Base-by-base conservation (phyloP, 768 basidiomycete species). In the Obba rivulosa region DNA sequence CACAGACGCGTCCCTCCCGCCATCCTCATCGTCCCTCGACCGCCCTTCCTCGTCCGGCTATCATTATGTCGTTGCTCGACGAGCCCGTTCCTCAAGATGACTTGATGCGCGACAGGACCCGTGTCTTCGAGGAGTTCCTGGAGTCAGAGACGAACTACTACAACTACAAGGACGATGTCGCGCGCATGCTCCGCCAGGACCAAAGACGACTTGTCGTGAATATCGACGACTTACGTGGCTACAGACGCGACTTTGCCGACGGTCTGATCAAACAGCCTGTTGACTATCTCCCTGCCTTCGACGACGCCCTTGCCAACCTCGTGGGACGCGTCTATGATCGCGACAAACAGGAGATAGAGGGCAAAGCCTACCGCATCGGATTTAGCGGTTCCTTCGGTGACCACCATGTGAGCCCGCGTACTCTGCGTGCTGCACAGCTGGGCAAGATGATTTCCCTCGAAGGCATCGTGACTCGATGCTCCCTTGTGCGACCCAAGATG, bases 401-500 rank as follows among this genome's bases (percentile, higher is more conserved):
- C 68, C 91, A 98, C 67, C 94, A 97, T 66, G 88, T 94, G 66
- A 97, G 87, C 67, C 96, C 96, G 41, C 78, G 96, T 8, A 92
- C 92, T 16, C 78, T 99, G 43, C 80, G 83, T 49, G 87, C 92
- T 24, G 77, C 80, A 52, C 87, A 98, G 65, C 80, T 99, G 17
- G 90, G 92, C 42, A 92, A 87, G 68, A 92, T 98, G 92, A 90
- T 98, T 62, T 93, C 89, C 28, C 66, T 99, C 28, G 96, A 99
- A 71, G 96, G 95, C 34, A 99, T 99, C 63, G 92, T 99, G 53
- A 98, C 95, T 3, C 81, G 96, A 49, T 99, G 96, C 66, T 97
- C 94, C 7, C 83, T 99, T 49, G 95, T 98, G 46, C 86, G 96
- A 25, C 96, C 96, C 14, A 99, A 99, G 72, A 95, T 99, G 91